Percentiles rank a stretch among this genome's conserved stretches.
phyloP scores from a whole-genome alignment of 179 eudicot species.

The Pouteria campechiana region DNA sequence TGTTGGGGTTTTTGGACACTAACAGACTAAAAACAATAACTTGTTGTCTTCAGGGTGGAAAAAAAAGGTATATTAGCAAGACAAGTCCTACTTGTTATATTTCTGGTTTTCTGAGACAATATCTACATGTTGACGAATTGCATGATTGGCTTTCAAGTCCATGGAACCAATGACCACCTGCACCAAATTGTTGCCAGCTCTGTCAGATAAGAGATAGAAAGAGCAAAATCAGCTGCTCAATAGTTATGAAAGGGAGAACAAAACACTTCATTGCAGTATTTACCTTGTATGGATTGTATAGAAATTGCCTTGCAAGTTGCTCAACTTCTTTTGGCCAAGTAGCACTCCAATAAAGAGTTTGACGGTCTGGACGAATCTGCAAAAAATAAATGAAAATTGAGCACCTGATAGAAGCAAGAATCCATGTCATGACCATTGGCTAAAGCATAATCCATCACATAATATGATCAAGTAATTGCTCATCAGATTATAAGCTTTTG shows the following conservation, averaged over 20 bases:
- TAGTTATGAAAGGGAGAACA: background rate
- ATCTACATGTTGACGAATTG: constrained; percentile 73
- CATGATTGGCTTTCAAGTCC: constrained; percentile 82
- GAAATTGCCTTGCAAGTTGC: constrained; percentile 55
- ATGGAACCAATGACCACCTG: constrained; percentile 80
- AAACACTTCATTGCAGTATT: background rate
- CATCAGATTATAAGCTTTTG: too few relatives aligned
- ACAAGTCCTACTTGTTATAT: constrained; percentile 52
- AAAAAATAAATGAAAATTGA: constrained; percentile 6
- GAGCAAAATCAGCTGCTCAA: background rate
- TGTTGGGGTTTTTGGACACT: too few relatives aligned
- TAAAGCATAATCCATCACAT: background rate
- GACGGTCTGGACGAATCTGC: constrained; percentile 89
- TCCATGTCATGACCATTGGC: background rate
- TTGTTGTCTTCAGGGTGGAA: too few relatives aligned
- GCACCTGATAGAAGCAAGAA: background rate
- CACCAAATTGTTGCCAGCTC: too few relatives aligned
- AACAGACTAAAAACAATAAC: too few relatives aligned
- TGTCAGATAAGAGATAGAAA: background rate
- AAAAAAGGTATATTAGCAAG: background rate
- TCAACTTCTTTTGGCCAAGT: constrained; percentile 96
- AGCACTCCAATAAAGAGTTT: constrained; percentile 86
- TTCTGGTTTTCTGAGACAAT: constrained; percentile 70
- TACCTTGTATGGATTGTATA: constrained; percentile 72
- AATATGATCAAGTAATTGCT: too few relatives aligned